Base-by-base conservation (phyloP, 177 flowering plant species). In the Viscum album region DNA sequence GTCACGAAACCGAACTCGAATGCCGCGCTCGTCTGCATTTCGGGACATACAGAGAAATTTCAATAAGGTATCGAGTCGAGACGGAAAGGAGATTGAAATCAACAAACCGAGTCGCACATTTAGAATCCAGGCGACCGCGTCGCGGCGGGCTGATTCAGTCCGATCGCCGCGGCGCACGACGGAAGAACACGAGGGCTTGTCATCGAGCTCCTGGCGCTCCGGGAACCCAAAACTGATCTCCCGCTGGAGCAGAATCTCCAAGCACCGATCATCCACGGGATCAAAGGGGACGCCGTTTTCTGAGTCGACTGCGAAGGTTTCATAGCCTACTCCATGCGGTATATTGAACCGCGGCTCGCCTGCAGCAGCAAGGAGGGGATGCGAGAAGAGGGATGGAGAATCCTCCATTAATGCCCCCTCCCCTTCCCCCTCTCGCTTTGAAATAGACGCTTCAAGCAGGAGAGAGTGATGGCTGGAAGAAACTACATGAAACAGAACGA, bases 1-100 rank as follows among this genome's bases (percentile, higher is more conserved):
- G 96, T 89, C 67, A 73, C 78, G 61, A 70, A 71, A 7, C 75
- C 75, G 61, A 89, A 85, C n/a, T 86, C 84, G 47, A 88, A 79
- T 2, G 54, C 47, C 13, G 47, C 75, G 63, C 83, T 82, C 15
- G 71, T 81, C 96, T 88, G 77, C n/a, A n/a, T n/a, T n/a, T n/a
- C n/a, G 34, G 52, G 30, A 31, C 34, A 1, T n/a, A 29, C 60
- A 41, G 23, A 1, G 26, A 12, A 62, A 39, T 43, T 30, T 52
- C 15, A 4, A 2, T 24, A 35, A 23, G 10, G 64, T 30, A 16
- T 6, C 24, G 30, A 15, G 7, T 54, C 31, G 5, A 33, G 12
- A 31, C 30, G 32, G 32, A 62, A 59, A 31, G 1, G 37, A 34
- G n/a, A 31, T 62, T 3, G 4, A 23, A 5, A 15, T 62, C 24